Base-by-base conservation (phyloP, 2,329 filamentous ascomycete species). In the Fusarium armeniacum region DNA sequence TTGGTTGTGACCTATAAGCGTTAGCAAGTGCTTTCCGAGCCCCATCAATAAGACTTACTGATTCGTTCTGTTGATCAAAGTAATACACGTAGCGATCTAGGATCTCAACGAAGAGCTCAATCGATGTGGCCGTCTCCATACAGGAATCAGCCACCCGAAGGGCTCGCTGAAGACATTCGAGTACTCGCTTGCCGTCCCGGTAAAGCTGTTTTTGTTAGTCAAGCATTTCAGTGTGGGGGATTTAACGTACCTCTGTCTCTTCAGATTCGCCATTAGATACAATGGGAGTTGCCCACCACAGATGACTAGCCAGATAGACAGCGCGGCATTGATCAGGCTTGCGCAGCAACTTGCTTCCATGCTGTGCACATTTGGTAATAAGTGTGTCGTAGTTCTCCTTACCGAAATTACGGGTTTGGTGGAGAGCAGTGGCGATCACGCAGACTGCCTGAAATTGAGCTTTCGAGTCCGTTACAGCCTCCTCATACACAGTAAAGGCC, bases 301-400 rank as follows among this genome's bases (percentile, higher is more conserved):
- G 82, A 80, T 99, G 96, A 78, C 94, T 98, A 5, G 96, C 96
- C 72, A 99, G 83, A 77, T 98, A 99, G 13, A 99, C 96, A 0
- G 96, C 96, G 26, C 96, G 90, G 79, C 96, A 99, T 81, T 99
- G 96, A 78, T 99, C 96, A 2, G 96, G 97, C 83, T 99, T 99
- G 81, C 97, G 95, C 73, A 99, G 86, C 70, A 99, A 84, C 80
- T 98, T 99, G 82, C 94, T 98, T 20, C 96, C 95, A 77, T 99
- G 97, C 72, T 98, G 87, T 4, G 97, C 95, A 72, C 94, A 97
- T 81, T 99, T 99, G 12, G 96, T 99, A 77, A 99, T 99, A 35
- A 99, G 85, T 0, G 96, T 99, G 79, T 99, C 97, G 80, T 98
- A 99, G 77, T 98, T 99, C 81, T 99, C 96, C 79, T 95, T 94